These are phyloP conservation scores for Neophaeococcomyces mojaviensis DNA, from an alignment of 2,329 filamentous ascomycete species.

Conservation along the genomic window DNA sequence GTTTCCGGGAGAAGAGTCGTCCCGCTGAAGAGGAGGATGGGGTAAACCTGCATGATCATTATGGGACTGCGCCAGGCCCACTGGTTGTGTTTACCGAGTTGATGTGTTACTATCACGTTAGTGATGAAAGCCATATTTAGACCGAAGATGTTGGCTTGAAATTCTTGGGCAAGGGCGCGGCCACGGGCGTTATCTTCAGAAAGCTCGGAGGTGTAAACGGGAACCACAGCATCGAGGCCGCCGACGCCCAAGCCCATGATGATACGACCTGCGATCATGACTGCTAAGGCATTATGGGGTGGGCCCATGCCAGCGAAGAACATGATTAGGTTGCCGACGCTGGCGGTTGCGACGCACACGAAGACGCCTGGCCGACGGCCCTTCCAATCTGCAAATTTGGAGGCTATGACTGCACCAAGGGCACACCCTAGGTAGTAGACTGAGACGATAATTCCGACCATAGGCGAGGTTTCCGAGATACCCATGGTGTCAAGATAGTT, in stretches of 20 bases:
- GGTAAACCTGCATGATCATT: conserved; percentile 54
- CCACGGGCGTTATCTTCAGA: conserved; percentile 50
- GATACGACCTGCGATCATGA: conserved; percentile 46
- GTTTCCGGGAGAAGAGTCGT: conserved; percentile 50
- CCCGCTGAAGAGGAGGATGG: conserved; percentile 45
- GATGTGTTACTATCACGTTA: conserved; percentile 48
- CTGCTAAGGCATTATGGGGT: conserved; percentile 32
- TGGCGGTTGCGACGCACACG: conserved; percentile 45
- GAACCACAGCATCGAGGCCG: conserved; percentile 54
- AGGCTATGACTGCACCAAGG: conserved; percentile 50
- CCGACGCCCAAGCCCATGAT: conserved; percentile 41
- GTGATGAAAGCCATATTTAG: conserved; percentile 54
- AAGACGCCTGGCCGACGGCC: conserved; percentile 52
- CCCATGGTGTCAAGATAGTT: conserved; percentile 53
- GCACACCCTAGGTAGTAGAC: conserved; percentile 58
- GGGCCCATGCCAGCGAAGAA: conserved; percentile 46
- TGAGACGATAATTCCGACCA: conserved; percentile 54
- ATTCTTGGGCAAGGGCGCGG: conserved; percentile 54
- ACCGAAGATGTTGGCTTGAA: conserved; percentile 58
- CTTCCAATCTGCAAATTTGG: conserved; percentile 45
- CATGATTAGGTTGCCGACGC: conserved; percentile 54
- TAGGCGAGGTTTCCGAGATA: conserved; percentile 41
- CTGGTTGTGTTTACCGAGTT: conserved; percentile 48
- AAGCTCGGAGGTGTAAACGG: conserved; percentile 53
- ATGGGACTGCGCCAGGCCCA: conserved; percentile 59